Evolutionary conservation across 1,139 yeast genomes (phyloP).

Genomic region (Meyerozyma guilliermondii): DNA sequence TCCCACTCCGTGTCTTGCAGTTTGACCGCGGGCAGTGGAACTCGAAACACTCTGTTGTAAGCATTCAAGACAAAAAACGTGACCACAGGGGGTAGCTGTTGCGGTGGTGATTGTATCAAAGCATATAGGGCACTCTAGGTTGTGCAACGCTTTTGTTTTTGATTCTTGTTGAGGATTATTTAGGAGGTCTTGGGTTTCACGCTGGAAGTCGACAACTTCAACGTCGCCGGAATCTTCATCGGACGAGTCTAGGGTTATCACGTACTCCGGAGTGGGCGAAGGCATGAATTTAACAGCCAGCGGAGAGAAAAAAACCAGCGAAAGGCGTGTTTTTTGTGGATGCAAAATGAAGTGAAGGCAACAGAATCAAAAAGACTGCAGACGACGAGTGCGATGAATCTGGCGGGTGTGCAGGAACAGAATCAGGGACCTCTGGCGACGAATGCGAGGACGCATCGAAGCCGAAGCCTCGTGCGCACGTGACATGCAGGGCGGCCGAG

Average conservation of each 20-base stretch:
- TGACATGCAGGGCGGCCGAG: too few relatives aligned
- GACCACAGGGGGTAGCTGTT: slow-evolving; percentile 43
- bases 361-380: not conserved
- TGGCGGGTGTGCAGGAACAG: too few relatives aligned
- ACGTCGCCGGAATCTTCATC: slow-evolving; percentile 32
- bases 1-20: slow-evolving; percentile 30
- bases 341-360: not conserved
- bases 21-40: slow-evolving; percentile 41
- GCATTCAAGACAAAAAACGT: slow-evolving; percentile 42
- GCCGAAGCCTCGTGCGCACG: too few relatives aligned
- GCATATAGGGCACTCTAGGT: slow-evolving; percentile 43
- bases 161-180: slow-evolving; percentile 21
- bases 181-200: slow-evolving; percentile 31
- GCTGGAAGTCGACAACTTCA: slow-evolving; percentile 34
- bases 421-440: too few relatives aligned
- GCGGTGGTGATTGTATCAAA: slow-evolving; percentile 39
- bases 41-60: slow-evolving; percentile 38
- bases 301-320: not conserved
- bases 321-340: not conserved
- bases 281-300: not conserved
- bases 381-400: too few relatives aligned
- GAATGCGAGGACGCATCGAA: too few relatives aligned
- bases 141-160: slow-evolving; percentile 28
- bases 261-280: slow-evolving; percentile 4
- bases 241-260: slow-evolving; percentile 8